Base-by-base conservation (phyloP, 768 basidiomycete species). In the Leccinum aurantiacum region DNA sequence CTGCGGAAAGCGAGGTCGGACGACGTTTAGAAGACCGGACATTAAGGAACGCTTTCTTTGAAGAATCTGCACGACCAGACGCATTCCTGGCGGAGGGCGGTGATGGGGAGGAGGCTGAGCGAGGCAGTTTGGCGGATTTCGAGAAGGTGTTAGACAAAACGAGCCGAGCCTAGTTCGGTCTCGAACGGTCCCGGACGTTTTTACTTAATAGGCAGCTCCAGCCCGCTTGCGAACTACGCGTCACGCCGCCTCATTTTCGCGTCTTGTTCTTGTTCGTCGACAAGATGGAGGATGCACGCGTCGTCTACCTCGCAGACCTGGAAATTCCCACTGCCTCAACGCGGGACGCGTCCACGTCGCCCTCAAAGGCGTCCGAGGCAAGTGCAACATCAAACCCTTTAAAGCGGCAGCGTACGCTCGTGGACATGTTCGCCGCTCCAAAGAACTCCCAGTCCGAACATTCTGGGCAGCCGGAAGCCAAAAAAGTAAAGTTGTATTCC, bases 71-170 rank as follows among this genome's bases (percentile, higher is more conserved):
- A 61, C 84, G 85, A 69, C 79, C 80, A 59, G 78, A 68, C 48
- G 76, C 73, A 75, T 80, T 80, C 70, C 76, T 84, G 65, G 82
- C 77, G 65, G 80, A 79, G 56, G 88, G 89, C 9, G 88, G 88
- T 27, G 89, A 91, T 0, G 89, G 89, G 2, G 90, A 90, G 15
- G 89, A 90, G 51, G 79, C 80, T 80, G 90, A 90, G 70, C 87
- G 87, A 80, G 87, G 81, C 89, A 90, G 87, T 69, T 83, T 90
- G 84, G 68, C 67, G 47, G 62, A 71, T 58, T 63, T 65, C 10
- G 38, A 44, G 35, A 35, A 55, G 35, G 38, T 11, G 0, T 50
- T 50, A 8, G 49, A 50, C 48, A 24, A 44, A 58, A 44, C 24
- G n/a, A 19, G 51, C 47, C 41, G 9, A 48, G 48, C 46, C 47